Conservation (phyloP, 306 rosid species). For the Fragaria ananassa region DNA sequence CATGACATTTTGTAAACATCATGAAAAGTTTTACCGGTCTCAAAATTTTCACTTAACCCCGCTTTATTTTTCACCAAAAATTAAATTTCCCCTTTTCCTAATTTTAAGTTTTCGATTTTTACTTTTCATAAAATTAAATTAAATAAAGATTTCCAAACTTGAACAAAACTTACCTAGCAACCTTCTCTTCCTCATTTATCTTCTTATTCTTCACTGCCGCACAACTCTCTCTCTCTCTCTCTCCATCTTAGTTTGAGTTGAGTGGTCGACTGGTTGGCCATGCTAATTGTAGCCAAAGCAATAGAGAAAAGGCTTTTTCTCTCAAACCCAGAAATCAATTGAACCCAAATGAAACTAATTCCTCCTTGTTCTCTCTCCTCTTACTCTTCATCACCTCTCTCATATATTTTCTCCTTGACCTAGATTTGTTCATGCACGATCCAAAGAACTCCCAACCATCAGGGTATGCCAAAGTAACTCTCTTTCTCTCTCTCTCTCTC, state of each 20-base stretch:
- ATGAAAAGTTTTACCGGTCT: too few species aligned
- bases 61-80: too few species aligned
- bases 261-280: background rate
- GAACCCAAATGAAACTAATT: slow-evolving; percentile 60
- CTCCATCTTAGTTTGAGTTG: slow-evolving; percentile 9
- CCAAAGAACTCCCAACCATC: slow-evolving; percentile 69
- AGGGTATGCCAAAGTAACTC: slow-evolving; percentile 49
- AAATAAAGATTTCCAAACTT: too few species aligned
- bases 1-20: too few species aligned
- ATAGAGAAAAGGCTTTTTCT: background rate
- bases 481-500: background rate
- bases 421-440: slow-evolving; percentile 84
- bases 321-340: slow-evolving; percentile 10
- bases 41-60: too few species aligned
- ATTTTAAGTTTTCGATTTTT: too few species aligned
- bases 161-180: too few species aligned
- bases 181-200: too few species aligned
- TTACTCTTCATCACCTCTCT: slow-evolving; percentile 26
- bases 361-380: slow-evolving; percentile 17
- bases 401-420: slow-evolving; percentile 38
- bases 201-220: too few species aligned
- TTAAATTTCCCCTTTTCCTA: too few species aligned
- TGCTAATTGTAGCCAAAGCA: background rate
- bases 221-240: too few species aligned
- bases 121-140: too few species aligned